Base-by-base conservation (phyloP, 371 early-diverging fungal genomes). In the Actinomucor elegans region DNA sequence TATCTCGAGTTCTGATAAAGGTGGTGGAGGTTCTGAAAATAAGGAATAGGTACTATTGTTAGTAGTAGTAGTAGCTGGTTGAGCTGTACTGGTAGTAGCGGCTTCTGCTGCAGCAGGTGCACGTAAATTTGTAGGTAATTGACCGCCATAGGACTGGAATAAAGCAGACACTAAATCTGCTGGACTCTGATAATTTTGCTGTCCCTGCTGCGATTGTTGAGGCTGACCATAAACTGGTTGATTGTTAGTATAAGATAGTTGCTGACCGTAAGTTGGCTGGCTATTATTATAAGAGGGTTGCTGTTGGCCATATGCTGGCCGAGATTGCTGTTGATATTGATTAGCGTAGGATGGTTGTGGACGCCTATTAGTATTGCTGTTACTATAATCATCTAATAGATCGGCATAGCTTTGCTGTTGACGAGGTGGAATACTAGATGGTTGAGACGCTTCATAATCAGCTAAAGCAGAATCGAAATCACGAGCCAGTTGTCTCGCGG, bases 321-420 rank as follows among this genome's bases (percentile, higher is more conserved):
- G 7, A 26, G 41, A 41, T n/a, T n/a, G n/a, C n/a, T n/a, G n/a
- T n/a, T n/a, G n/a, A n/a, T n/a, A n/a, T n/a, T n/a, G n/a, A n/a
- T n/a, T n/a, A n/a, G n/a, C n/a, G n/a, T n/a, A n/a, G n/a, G n/a
- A n/a, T n/a, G n/a, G n/a, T n/a, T n/a, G n/a, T n/a, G n/a, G n/a
- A n/a, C n/a, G n/a, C n/a, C n/a, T n/a, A n/a, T n/a, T n/a, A 6
- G 41, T 24, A 14, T 23, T n/a, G 3, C n/a, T 15, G 3, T 26
- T 26, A 20, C 2, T 21, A 18, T 20, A 32, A 17, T 55, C 37
- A 24, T 55, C 55, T 5, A 34, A 21, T 24, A 67, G 20, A 45
- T 72, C 72, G 37, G 60, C 61, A 59, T 72, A 72, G 15, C 62
- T 69, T 59, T 69, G 69, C 23, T 66, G 43, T 18, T 55, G 62